Evolutionary conservation across 1,139 yeast species (phyloP).

Genomic region (Debaryomyces nepalensis): DNA sequence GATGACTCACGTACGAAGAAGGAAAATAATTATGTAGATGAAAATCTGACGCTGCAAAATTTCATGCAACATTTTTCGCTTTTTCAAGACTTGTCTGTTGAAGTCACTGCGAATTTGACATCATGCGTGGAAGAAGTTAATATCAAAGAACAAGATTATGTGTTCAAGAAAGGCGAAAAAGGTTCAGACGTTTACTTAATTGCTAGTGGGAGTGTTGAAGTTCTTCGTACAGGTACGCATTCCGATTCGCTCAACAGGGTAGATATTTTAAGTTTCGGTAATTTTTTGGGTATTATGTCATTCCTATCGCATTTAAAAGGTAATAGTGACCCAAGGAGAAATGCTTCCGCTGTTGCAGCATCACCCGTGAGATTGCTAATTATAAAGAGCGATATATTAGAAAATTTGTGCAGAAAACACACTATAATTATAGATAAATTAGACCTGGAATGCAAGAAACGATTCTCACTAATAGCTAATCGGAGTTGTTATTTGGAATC

Average conservation of each 20-base stretch:
- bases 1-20: slow-evolving; percentile 23
- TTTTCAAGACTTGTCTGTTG: slow-evolving; percentile 58
- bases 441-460: not conserved
- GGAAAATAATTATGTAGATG: no score
- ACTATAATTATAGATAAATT: slow-evolving; percentile 65
- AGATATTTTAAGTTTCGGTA: slow-evolving; percentile 65
- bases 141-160: slow-evolving; percentile 59
- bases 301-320: slow-evolving; percentile 56
- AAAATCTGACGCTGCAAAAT: slow-evolving; percentile 55
- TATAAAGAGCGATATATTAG: slow-evolving; percentile 56
- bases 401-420: slow-evolving; percentile 56
- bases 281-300: slow-evolving; percentile 79
- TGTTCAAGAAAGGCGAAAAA: slow-evolving; percentile 60
- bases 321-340: slow-evolving; percentile 38
- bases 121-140: slow-evolving; percentile 61
- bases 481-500: no score
- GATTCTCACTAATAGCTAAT: slow-evolving; percentile 23
- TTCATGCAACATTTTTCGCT: slow-evolving; percentile 62
- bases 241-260: slow-evolving; percentile 39
- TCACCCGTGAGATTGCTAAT: slow-evolving; percentile 63
- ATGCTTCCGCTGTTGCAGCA: slow-evolving; percentile 67
- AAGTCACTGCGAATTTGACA: slow-evolving; percentile 65
- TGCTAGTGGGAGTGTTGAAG: slow-evolving; percentile 72
- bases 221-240: slow-evolving; percentile 41
- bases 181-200: slow-evolving; percentile 71